Evolutionary conservation across 1,139 yeast species (phyloP).

Genomic region (Pichia sp.): DNA sequence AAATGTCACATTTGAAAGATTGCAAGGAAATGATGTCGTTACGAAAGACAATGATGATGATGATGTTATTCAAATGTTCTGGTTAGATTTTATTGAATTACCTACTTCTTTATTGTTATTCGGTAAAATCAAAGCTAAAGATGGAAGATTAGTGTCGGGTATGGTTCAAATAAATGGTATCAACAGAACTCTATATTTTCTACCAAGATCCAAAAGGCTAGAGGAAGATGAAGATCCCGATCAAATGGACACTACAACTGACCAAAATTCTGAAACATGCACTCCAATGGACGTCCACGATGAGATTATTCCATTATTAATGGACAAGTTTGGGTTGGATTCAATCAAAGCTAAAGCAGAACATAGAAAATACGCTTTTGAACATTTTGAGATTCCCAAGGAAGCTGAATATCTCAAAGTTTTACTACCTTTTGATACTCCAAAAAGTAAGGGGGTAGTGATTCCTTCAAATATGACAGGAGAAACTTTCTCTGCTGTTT

Average conservation of each 20-base stretch:
- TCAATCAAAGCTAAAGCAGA: slow-evolving; percentile 65
- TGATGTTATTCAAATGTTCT: slow-evolving; percentile 54
- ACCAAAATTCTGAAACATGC: slow-evolving; percentile 23
- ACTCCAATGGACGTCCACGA: slow-evolving; percentile 64
- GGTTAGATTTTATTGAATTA: slow-evolving; percentile 85
- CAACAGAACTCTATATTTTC: slow-evolving; percentile 63
- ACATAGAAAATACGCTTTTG: slow-evolving; percentile 80
- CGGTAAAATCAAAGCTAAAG: slow-evolving; percentile 65
- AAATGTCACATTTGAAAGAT: slow-evolving; percentile 28
- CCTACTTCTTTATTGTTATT: slow-evolving; percentile 65
- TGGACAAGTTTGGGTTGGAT: slow-evolving; percentile 55
- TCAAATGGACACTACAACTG: slow-evolving; percentile 25
- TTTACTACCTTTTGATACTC: slow-evolving; percentile 61
- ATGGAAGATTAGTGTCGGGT: slow-evolving; percentile 59
- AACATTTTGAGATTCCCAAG: slow-evolving; percentile 68
- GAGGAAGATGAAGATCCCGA: slow-evolving; percentile 31
- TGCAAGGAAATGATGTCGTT: slow-evolving; percentile 38
- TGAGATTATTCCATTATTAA: slow-evolving; percentile 60
- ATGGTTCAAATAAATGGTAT: slow-evolving; percentile 71
- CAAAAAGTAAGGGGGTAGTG: slow-evolving; percentile 37
- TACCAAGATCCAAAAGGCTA: slow-evolving; percentile 49
- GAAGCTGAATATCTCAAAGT: slow-evolving; percentile 78
- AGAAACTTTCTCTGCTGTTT: slow-evolving; percentile 67
- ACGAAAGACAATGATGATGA: slow-evolving; percentile 31
- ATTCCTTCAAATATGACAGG: slow-evolving; percentile 66